A percentile compares a stretch with the other conserved stretches of the same genome.
Evolutionary conservation across 345 rosid genomes (phyloP).

Genomic region (Trapa incisa): DNA sequence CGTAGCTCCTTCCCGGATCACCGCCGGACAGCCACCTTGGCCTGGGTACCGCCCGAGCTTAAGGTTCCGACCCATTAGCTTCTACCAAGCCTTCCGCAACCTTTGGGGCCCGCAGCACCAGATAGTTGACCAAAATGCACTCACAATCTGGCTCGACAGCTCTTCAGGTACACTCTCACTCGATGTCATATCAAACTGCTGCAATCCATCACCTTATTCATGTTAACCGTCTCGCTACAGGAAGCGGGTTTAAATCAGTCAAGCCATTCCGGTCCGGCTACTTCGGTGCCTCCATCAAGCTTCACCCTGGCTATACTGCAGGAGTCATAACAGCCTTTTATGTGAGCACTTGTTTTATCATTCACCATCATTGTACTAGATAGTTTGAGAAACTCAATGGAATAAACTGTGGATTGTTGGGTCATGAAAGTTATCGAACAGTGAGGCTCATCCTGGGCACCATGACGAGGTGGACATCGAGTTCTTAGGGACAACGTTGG

Average conservation of each 20-base stretch:
- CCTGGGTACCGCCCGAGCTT: constrained; percentile 95
- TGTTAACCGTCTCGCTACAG: constrained; percentile 12
- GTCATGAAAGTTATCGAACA: constrained; percentile 60
- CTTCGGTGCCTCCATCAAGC: constrained; percentile 76
- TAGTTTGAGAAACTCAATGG: too few relatives aligned
- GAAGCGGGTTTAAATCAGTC: constrained; percentile 93
- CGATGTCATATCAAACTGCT: too few relatives aligned
- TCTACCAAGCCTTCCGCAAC: constrained; percentile 54
- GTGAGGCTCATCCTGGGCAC: constrained; percentile 73
- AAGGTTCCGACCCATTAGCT: constrained; percentile 53
- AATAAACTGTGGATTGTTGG: background rate
- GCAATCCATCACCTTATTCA: too few relatives aligned
- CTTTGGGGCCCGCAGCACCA: constrained; percentile 95
- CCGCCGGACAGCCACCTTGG: constrained; percentile 63
- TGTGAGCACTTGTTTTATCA: constrained; percentile 25
- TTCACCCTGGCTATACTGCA: constrained; percentile 90
- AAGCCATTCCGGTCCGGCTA: constrained; percentile 82
- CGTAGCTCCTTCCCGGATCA: constrained; percentile 24
- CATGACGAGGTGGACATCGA: constrained; percentile 97
- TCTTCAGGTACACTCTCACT: constrained; percentile 39
- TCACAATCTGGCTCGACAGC: constrained; percentile 85
- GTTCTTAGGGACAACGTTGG: constrained; percentile 85
- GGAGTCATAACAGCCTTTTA: constrained; percentile 92
- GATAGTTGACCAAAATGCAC: constrained; percentile 41
- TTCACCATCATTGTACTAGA: too few relatives aligned